A percentile compares a stretch with the other conserved stretches of the same genome.
Conservation (phyloP, 805 yeast genomes). For the Candida schatavii region DNA sequence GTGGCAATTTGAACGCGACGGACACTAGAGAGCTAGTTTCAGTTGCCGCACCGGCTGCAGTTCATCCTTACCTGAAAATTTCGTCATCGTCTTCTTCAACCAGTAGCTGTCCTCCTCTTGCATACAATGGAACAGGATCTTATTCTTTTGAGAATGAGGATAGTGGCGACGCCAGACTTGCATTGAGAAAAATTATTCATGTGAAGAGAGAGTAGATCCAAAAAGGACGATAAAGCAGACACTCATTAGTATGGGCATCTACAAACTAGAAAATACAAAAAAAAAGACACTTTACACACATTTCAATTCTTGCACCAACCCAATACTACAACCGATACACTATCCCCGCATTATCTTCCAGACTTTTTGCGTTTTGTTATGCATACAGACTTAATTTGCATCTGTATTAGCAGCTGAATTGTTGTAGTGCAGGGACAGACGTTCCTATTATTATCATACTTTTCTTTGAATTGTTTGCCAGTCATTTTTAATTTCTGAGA, state of each 20-base stretch:
- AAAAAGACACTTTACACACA: too few species aligned
- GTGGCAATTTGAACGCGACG: neutral
- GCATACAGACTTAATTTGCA: too few species aligned
- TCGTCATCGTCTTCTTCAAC: slow-evolving; percentile 10
- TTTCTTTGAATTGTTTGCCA: too few species aligned
- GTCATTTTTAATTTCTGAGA: too few species aligned
- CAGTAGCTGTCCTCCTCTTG: slow-evolving; percentile 1
- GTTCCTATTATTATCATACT: too few species aligned
- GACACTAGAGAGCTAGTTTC: neutral
- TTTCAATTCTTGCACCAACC: too few species aligned
- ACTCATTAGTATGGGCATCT: neutral
- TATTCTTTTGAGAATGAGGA: slow-evolving; percentile 17
- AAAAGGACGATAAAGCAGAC: neutral
- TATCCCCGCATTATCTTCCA: too few species aligned
- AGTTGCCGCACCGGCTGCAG: neutral
- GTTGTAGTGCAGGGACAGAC: too few species aligned
- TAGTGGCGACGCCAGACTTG: slow-evolving; percentile 36
- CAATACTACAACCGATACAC: too few species aligned
- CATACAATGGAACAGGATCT: neutral
- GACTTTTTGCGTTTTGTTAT: too few species aligned
- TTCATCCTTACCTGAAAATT: slow-evolving; percentile 5
- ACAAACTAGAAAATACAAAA: neutral
- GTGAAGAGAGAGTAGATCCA: slow-evolving; percentile 20
- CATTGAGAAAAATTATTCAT: slow-evolving; percentile 34
- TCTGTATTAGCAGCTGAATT: too few species aligned